Percentiles rank a stretch among this genome's conserved stretches.
Conservation (phyloP, 2,329 filamentous ascomycete species). For the Pseudocercospora crystallina region DNA sequence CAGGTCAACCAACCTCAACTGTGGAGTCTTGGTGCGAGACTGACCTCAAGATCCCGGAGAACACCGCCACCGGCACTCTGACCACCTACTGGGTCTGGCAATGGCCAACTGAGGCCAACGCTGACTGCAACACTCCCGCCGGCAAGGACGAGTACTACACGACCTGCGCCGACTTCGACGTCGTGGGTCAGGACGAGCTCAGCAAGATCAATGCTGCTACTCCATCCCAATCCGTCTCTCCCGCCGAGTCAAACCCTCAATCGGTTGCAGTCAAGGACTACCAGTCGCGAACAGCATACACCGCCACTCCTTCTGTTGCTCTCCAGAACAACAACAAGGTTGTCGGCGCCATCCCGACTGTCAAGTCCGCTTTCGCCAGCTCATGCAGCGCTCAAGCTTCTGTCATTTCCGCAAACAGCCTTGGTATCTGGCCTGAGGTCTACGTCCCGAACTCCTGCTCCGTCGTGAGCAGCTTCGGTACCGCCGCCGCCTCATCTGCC, state of each 20-base stretch:
- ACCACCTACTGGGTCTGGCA: slow-evolving; percentile 97
- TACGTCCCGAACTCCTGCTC: slow-evolving; percentile 26
- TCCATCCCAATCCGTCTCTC: slow-evolving; percentile 5
- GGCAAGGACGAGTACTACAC: slow-evolving; percentile 60
- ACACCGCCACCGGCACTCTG: slow-evolving; percentile 63
- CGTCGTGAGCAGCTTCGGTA: slow-evolving; percentile 20
- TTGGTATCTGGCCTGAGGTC: slow-evolving; percentile 23
- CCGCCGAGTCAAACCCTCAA: slow-evolving; percentile 41
- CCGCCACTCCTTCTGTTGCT: slow-evolving; percentile 29
- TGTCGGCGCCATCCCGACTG: slow-evolving; percentile 14
- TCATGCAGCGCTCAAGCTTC: slow-evolving; percentile 22
- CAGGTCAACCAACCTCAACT: slow-evolving; percentile 46
- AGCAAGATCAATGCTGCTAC: slow-evolving; percentile 17
- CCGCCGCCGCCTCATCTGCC: slow-evolving; percentile 19
- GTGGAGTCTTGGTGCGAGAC: slow-evolving; percentile 75
- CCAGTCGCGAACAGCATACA: slow-evolving; percentile 41
- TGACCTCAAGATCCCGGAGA: slow-evolving; percentile 71
- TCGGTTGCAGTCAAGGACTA: slow-evolving; percentile 41
- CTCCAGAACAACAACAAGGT: slow-evolving; percentile 16
- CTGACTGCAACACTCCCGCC: slow-evolving; percentile 46
- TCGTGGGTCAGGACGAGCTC: slow-evolving; percentile 40
- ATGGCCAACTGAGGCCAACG: slow-evolving; percentile 63
- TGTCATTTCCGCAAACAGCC: slow-evolving; percentile 18
- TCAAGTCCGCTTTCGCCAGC: slow-evolving; percentile 22
- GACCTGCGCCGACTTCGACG: slow-evolving; percentile 57